phyloP scores from a whole-genome alignment of 2,329 filamentous ascomycete genomes.

The Teratosphaeria zuluensis region DNA sequence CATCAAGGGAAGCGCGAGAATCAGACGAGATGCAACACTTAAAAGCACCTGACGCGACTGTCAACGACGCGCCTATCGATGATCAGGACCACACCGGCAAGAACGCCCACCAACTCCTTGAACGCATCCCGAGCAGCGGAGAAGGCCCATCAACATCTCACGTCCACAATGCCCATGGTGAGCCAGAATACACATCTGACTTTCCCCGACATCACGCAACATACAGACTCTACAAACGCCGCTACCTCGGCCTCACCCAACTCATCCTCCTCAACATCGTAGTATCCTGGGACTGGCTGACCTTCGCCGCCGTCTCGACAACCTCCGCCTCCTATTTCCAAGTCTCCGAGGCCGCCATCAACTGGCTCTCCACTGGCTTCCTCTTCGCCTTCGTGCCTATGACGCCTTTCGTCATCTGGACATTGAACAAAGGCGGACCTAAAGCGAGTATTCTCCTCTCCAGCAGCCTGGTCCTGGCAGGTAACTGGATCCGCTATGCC shows the following conservation, averaged over 20 bases:
- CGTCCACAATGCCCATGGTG: neutral
- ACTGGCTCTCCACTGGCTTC: slow-evolving; percentile 86
- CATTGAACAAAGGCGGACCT: slow-evolving; percentile 66
- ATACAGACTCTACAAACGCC: slow-evolving; percentile 62
- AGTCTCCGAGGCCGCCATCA: slow-evolving; percentile 66
- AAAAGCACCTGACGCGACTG: neutral
- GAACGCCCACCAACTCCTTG: neutral
- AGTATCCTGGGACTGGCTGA: slow-evolving; percentile 95
- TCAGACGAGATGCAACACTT: neutral
- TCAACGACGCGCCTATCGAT: neutral
- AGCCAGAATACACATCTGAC: neutral
- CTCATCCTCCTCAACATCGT: slow-evolving; percentile 83
- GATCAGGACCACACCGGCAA: neutral
- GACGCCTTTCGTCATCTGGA: slow-evolving; percentile 63
- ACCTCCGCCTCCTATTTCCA: slow-evolving; percentile 65
- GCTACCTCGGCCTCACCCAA: slow-evolving; percentile 81
- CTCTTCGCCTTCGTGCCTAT: slow-evolving; percentile 71
- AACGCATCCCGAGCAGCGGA: neutral
- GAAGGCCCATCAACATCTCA: neutral
- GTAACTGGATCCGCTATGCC: slow-evolving; percentile 66
- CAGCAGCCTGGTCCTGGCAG: slow-evolving; percentile 63
- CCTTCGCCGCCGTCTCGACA: slow-evolving; percentile 73
- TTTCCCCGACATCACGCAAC: neutral
- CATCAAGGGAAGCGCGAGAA: neutral
- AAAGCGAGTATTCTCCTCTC: slow-evolving; percentile 66